These are phyloP conservation scores for Yueomyces sp. DNA, from an alignment of 1,139 yeast genomes.

Conservation along the genomic window DNA sequence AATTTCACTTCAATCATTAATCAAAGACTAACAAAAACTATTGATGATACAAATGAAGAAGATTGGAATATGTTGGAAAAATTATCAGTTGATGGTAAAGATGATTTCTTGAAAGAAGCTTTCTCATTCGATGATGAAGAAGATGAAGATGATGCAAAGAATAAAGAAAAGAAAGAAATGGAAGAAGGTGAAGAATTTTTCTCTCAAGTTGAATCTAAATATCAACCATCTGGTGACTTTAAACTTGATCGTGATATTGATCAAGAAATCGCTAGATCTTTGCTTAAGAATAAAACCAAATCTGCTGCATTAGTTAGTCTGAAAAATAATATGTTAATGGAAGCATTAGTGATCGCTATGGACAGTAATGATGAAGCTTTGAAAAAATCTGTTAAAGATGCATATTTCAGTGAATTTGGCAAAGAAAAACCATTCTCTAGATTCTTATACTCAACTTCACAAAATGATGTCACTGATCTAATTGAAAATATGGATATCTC, in stretches of 20 bases:
- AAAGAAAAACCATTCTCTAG: slow-evolving; percentile 50
- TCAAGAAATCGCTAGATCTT: slow-evolving; percentile 41
- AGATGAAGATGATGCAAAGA: slow-evolving; percentile 13
- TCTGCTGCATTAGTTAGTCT: slow-evolving; percentile 62
- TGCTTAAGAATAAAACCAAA: slow-evolving; percentile 51
- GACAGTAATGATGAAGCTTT: slow-evolving; percentile 47
- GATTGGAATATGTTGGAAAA: slow-evolving; percentile 72
- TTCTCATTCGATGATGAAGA: slow-evolving; percentile 26
- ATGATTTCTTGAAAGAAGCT: slow-evolving; percentile 26
- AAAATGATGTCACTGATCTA: slow-evolving; percentile 53
- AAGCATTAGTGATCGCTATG: slow-evolving; percentile 73
- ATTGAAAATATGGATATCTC: slow-evolving; percentile 65
- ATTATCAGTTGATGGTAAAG: slow-evolving; percentile 40
- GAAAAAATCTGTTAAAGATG: slow-evolving; percentile 56
- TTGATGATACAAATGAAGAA: slow-evolving; percentile 35
- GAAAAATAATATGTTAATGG: slow-evolving; percentile 49
- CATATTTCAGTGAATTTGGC: slow-evolving; percentile 52
- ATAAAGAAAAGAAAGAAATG: slow-evolving; percentile 4
- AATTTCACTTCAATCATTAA: slow-evolving; percentile 45
- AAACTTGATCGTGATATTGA: slow-evolving; percentile 24
- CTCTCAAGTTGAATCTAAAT: slow-evolving; percentile 24
- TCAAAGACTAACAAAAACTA: slow-evolving; percentile 33
- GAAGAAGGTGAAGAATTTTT: slow-evolving; percentile 26
- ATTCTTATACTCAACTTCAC: slow-evolving; percentile 52
- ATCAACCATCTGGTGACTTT: slow-evolving; percentile 32